Evolutionary conservation across 805 yeast species (phyloP), one percentile per base, ranked within the genome.

Genomic region (Yarrowia sp.): DNA sequence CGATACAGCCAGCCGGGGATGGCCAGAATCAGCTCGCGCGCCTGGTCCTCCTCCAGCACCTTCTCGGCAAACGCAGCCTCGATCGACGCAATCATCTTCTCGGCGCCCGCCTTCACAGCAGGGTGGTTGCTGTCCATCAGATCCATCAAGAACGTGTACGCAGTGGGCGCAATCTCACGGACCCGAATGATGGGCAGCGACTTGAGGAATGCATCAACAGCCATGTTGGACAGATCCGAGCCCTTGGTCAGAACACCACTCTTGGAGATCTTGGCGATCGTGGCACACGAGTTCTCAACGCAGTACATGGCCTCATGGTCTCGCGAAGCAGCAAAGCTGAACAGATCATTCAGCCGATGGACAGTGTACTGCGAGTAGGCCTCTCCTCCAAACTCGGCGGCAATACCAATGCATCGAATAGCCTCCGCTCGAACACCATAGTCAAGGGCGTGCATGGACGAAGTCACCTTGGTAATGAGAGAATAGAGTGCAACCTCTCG

Each of bases 141-240:
- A 70, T 88, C 89, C 9, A 87, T 80, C 72, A 94, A 80, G 75
- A 91, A 92, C 73, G 84, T 82, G 80, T 92, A 94, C n/a, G 91
- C 87, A 77, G 84, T 91, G 14, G 92, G 87, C 5, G 98, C 98
- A 5, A 96, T 97, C 73, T 90, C 95, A 50, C 87, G 89, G 77
- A 94, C 97, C 72, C 87, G 89, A 19, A 87, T 79, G 52, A 93
- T 85, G 22, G 98, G 99, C 72, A 94, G 84, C 12, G 91, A 84
- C 71, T 84, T 83, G 67, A 94, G 81, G 98, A 98, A 95, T 70
- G 84, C 89, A 41, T 82, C 84, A 56, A 91, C 81, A 40, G 90
- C 85, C 40, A 84, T 82, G 72, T 89, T 86, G 40, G 63, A 56
- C 70, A 87, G 79, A 74, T 87, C 85, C 10, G 63, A 56, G 42